Base-by-base conservation (phyloP, 192 early-diverging fungal genomes). In the Podila clonocystis region DNA sequence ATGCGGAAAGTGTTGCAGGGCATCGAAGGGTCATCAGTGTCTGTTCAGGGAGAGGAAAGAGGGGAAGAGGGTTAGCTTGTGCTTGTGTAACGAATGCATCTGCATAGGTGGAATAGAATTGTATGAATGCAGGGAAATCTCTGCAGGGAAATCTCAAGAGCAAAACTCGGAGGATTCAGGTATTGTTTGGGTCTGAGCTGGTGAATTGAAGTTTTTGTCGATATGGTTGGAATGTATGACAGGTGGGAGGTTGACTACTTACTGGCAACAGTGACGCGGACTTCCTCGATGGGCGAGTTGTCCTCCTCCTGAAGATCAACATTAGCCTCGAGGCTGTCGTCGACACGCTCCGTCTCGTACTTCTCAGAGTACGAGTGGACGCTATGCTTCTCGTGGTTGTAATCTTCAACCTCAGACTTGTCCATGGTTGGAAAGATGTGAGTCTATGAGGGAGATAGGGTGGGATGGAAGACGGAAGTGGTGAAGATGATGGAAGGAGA, bases 1-100 rank as follows among this genome's bases (percentile, higher is more conserved):
- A 85, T 85, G 33, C 88, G 83, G 73, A 89, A 89, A 12, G 88
- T 89, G 50, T 82, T 76, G 36, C 83, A 82, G 58, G 88, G 85
- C 9, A 80, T 45, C 6, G 58, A 75, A 5, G 88, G 77, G 49
- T 89, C 88, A 67, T 89, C 86, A 20, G 62, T 79, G 49, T 82
- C 83, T 71, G 85, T 87, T 59, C 17, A 22, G 22, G 5, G 17
- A 17, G 50, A n/a, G 5, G 19, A 17, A 17, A 22, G 50, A n/a
- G 7, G 58, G 34, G 19, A 31, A 31, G 31, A 4, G 2, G 31
- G 31, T 52, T 52, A 52, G 50, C n/a, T 22, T 52, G 50, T 52
- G 50, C 50, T 52, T 5, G 50, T 52, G 22, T 52, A n/a, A 52
- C 17, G 17, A 1, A n/a, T 52, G 17, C 50, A 12, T 5, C n/a